These are phyloP conservation scores for Westerdykella sp. DNA, from an alignment of 2,329 filamentous ascomycete genomes.

Conservation along the genomic window DNA sequence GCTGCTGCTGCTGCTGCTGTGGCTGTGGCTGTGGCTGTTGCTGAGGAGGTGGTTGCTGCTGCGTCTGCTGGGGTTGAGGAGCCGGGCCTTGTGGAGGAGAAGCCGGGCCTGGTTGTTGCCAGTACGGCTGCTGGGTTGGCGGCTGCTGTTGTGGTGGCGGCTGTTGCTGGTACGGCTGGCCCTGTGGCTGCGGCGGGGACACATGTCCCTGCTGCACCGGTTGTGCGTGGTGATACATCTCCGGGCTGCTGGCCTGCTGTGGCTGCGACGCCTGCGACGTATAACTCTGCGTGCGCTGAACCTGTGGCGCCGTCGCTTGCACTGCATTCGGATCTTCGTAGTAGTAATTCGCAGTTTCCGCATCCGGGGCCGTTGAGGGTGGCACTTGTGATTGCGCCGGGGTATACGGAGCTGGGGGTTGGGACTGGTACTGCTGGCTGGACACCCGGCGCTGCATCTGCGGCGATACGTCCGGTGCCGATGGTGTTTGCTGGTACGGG, in stretches of 20 bases:
- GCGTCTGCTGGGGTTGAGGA: slow-evolving; percentile 12
- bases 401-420: slow-evolving; percentile 25
- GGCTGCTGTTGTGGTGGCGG: slow-evolving; percentile 24
- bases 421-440: slow-evolving; percentile 30
- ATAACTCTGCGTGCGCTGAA: slow-evolving; percentile 28
- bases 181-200: slow-evolving; percentile 26
- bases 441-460: slow-evolving; percentile 33
- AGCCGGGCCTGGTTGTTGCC: slow-evolving; percentile 10
- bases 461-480: slow-evolving; percentile 22
- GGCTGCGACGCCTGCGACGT: slow-evolving; percentile 28
- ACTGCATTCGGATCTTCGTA: slow-evolving; percentile 24
- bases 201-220: slow-evolving; percentile 23
- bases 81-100: slow-evolving; percentile 5
- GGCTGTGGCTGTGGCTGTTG: slow-evolving; percentile 15
- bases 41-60: slow-evolving; percentile 10
- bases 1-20: slow-evolving; percentile 5
- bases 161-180: slow-evolving; percentile 25
- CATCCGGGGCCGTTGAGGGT: slow-evolving; percentile 27
- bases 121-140: slow-evolving; percentile 12
- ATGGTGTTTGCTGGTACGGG: slow-evolving; percentile 24
- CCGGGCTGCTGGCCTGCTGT: slow-evolving; percentile 32
- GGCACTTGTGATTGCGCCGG: slow-evolving; percentile 21
- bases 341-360: slow-evolving; percentile 31
- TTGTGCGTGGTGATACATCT: slow-evolving; percentile 24
- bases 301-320: slow-evolving; percentile 17